These are phyloP conservation scores for Linum trigynum DNA, from an alignment of 345 rosid species.

Conservation along the genomic window DNA sequence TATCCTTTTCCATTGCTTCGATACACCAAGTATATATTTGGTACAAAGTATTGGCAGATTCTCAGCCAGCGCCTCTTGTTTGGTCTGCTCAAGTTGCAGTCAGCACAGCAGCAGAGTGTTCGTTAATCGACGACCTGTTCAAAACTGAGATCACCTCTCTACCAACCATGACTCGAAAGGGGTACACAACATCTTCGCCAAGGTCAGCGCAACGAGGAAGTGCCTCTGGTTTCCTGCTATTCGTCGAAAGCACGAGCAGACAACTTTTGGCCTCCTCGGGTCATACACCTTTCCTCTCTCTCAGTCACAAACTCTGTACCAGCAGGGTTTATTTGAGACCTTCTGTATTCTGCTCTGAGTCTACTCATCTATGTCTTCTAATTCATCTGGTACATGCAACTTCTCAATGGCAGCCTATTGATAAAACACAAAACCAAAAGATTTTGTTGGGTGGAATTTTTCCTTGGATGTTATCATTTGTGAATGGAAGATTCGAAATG, in stretches of 20 bases:
- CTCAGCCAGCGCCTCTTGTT: neutral
- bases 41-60: neutral
- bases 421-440: neutral
- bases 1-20: neutral
- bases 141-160: slow-evolving; percentile 20
- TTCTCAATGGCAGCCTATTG: slow-evolving; percentile 95
- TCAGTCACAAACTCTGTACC: neutral
- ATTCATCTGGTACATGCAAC: slow-evolving; percentile 88
- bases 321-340: too few species aligned
- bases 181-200: neutral
- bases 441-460: neutral
- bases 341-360: neutral
- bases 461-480: neutral
- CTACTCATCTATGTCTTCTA: slow-evolving; percentile 37
- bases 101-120: neutral
- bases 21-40: neutral
- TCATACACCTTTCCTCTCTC: neutral
- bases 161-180: too few species aligned
- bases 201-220: neutral
- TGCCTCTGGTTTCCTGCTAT: slow-evolving; percentile 7
- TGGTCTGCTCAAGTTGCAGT: neutral
- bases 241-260: slow-evolving; percentile 43
- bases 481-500: too few species aligned
- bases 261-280: slow-evolving; percentile 6
- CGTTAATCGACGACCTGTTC: slow-evolving; percentile 18